Base-by-base conservation (phyloP, 2,329 filamentous ascomycete species). In the Microdochium paspali region DNA sequence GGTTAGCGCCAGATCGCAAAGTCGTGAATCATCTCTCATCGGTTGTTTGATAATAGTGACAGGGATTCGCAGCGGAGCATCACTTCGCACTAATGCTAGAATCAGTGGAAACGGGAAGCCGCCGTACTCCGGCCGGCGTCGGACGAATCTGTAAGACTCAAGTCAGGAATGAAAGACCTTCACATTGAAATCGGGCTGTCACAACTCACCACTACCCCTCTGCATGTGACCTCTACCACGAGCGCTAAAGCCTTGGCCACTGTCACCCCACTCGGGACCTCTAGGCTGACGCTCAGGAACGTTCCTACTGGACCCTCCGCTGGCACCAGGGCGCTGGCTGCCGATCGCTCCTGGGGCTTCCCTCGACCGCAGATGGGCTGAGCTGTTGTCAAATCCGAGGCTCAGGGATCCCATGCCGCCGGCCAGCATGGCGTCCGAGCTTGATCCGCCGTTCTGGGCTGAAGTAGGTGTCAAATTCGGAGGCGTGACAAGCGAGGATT, bases 271-370 rank as follows among this genome's bases (percentile, higher is more conserved):
- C 58, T 79, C 77, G 2, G 80, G 80, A 24, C 78, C 79, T 24
- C 79, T 72, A n/a, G 80, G 80, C 63, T 84, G 80, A 49, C 80
- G 70, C 54, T 84, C 80, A 3, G 79, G 78, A 10, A 71, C 72
- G 24, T 66, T 70, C 46, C 69, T 66, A 48, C 58, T 63, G 46
- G 59, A 69, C 45, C 61, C 59, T 24, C 69, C 68, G 49, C 69
- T 74, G 13, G 74, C 68, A 13, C 72, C 66, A 7, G 79, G 79
- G 43, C 80, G 72, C 61, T 84, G 80, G 64, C 80, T 84, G 46
- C 80, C 80, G 46, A 84, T 84, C 10, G 80, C 78, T 4, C 80
- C 80, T 9, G 77, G 77, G 0, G 73, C 71, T 49, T 72, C 74
- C 21, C 76, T 64, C 59, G 66, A 50, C 53, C 66, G 59, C 58